Base-by-base conservation (phyloP, 148 eudicot genomes). In the Nyssa sinensis region DNA sequence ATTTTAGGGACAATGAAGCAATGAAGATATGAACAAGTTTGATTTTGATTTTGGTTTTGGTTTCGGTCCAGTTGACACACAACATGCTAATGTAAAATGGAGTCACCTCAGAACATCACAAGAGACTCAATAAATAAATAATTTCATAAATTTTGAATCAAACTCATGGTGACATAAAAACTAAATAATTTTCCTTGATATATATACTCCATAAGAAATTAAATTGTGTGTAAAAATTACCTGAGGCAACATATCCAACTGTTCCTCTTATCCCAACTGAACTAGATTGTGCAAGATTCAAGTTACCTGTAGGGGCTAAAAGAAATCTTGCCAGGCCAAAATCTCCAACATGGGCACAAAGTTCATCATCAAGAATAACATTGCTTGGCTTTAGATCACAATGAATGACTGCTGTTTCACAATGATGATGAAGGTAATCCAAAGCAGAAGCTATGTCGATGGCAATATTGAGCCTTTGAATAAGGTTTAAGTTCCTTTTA, bases 381-480 rank as follows among this genome's bases (percentile, higher is more conserved):
- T 80, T 80, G 33, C 75, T 75, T 19, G 77, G 78, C 68, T 75
- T 75, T 8, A 75, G 32, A 64, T 80, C 79, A 39, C 77, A 63
- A 23, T 77, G 77, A 23, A 53, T 33, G 1, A 77, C 55, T 13
- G 77, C 49, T 9, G 10, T 39, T 4, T 63, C 70, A n/a, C 25
- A 76, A 3, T 62, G 63, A 62, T 77, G 33, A 23, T 77, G 84
- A 71, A 81, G 83, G 68, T 81, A 81, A 30, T 72, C 80, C 61
- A 81, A 31, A 29, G 77, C 80, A 13, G 44, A 61, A 11, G 80
- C 83, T 17, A 80, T 77, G 72, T 80, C 80, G 11, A 72, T 76
- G 2, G 83, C 75, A 34, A 80, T 74, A 60, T 69, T 74, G 23
- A 79, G 33, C 47, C 82, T 79, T 37, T 79, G 68, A 10, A 41